These are phyloP conservation scores for Fomitopsis palustris DNA, from an alignment of 1,284 basidiomycete genomes.

Conservation along the genomic window DNA sequence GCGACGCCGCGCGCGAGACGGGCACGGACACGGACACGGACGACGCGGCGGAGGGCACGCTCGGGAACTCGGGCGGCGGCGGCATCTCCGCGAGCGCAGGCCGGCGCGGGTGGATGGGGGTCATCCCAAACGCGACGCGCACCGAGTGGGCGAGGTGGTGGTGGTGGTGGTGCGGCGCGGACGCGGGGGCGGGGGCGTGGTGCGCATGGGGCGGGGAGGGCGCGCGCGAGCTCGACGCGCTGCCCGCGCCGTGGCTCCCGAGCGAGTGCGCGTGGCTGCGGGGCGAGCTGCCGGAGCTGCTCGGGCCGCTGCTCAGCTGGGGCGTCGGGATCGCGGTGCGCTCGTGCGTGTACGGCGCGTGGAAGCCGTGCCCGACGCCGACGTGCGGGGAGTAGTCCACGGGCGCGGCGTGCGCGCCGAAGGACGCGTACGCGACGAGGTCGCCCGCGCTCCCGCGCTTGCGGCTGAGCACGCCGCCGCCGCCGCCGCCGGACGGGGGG, in stretches of 20 bases:
- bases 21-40: constrained; percentile 56
- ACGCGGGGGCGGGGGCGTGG: background rate
- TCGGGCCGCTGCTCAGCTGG: constrained; percentile 57
- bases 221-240: constrained; percentile 46
- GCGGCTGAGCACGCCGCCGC: constrained; percentile 24
- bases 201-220: constrained; percentile 40
- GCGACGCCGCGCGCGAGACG: constrained; percentile 54
- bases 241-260: constrained; percentile 26
- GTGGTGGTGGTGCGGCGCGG: constrained; percentile 27
- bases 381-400: constrained; percentile 9
- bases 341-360: constrained; percentile 30
- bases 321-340: constrained; percentile 46
- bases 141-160: constrained; percentile 78
- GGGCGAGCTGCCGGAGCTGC: constrained; percentile 55
- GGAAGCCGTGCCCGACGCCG: constrained; percentile 16
- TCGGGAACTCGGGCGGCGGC: constrained; percentile 16
- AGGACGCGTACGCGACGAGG: constrained; percentile 20
- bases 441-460: constrained; percentile 32
- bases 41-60: constrained; percentile 9
- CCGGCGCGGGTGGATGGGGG: constrained; percentile 59
- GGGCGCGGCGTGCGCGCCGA: constrained; percentile 1
- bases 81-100: constrained; percentile 23
- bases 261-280: constrained; percentile 38
- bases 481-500: constrained; percentile 36
- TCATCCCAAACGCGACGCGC: constrained; percentile 85